Base-by-base conservation (phyloP, 2,329 filamentous ascomycete genomes). In the Stylonectria norvegica region DNA sequence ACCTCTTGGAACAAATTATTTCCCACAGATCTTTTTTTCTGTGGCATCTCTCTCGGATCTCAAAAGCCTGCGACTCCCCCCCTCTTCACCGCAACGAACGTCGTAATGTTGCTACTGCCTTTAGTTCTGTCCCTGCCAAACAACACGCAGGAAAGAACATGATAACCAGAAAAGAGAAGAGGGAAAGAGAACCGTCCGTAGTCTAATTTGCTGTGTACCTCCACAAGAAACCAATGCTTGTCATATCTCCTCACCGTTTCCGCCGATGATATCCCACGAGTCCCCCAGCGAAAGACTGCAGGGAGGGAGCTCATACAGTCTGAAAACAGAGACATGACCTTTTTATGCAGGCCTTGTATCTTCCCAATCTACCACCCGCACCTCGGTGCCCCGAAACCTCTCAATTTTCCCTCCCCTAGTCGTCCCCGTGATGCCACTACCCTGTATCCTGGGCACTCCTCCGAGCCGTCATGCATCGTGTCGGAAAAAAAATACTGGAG, bases 201-300 rank as follows among this genome's bases (percentile, higher is more conserved):
- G 53, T 62, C 58, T 63, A 63, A 53, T 58, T 52, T 59, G 48
- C 34, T 49, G 49, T 53, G 49, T 47, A 48, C 42, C 33, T 37
- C 52, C 49, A 36, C 39, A 36, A 47, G 44, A 51, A 52, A 50
- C 42, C 38, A 53, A 58, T 57, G 43, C 52, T 45, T 48, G 42
- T 58, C 49, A 43, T 58, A 55, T 6, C 47, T 50, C 48, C 49
- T 49, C 44, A 34, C 31, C 34, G 20, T 43, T 43, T 38, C 20
- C 27, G 20, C 42, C 18, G 37, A 43, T 36, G 22, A 32, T n/a
- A 33, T 14, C 36, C 35, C 39, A 46, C 22, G 43, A 19, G 14
- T 22, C 8, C 14, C 27, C 27, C 14, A 15, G 15, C 15, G 6
- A 25, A 14, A 15, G 27, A 30, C 27, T 6, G 27, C 12, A 23